Evolutionary conservation across 805 yeast species (phyloP).

Genomic region (Yarrowia porcina): DNA sequence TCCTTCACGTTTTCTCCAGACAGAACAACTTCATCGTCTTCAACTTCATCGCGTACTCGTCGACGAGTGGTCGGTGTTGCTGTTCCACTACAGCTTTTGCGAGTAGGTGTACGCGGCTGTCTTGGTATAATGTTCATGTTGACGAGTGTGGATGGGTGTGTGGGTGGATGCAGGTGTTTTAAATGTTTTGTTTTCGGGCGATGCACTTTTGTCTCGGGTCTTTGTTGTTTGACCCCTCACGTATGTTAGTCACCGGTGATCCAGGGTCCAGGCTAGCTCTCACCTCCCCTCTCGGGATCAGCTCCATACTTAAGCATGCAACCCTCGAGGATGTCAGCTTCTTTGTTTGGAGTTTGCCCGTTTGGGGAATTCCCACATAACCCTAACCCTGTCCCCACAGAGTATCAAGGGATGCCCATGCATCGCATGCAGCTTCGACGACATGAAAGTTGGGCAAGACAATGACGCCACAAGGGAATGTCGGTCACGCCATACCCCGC

Average conservation of each 20-base stretch:
- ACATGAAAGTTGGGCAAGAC: background rate
- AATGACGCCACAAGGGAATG: background rate
- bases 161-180: background rate
- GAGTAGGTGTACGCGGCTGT: constrained; percentile 24
- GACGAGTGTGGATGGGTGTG: background rate
- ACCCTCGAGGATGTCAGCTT: background rate
- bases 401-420: background rate
- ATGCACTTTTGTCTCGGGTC: background rate
- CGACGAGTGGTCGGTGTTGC: constrained; percentile 18
- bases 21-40: background rate
- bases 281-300: background rate
- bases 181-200: background rate
- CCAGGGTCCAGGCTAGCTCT: background rate
- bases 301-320: background rate
- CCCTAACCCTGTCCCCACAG: constrained; percentile 22
- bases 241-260: background rate
- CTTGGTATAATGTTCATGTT: constrained; percentile 16
- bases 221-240: background rate
- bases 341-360: constrained; percentile 3
- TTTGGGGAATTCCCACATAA: background rate
- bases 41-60: background rate
- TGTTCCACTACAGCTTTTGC: constrained; percentile 12
- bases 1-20: constrained; percentile 5
- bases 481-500: background rate
- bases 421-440: background rate